Evolutionary conservation across 805 yeast species (phyloP), one percentile per base, ranked within the genome.

Genomic region (Tetrapisispora nanseiensis): DNA sequence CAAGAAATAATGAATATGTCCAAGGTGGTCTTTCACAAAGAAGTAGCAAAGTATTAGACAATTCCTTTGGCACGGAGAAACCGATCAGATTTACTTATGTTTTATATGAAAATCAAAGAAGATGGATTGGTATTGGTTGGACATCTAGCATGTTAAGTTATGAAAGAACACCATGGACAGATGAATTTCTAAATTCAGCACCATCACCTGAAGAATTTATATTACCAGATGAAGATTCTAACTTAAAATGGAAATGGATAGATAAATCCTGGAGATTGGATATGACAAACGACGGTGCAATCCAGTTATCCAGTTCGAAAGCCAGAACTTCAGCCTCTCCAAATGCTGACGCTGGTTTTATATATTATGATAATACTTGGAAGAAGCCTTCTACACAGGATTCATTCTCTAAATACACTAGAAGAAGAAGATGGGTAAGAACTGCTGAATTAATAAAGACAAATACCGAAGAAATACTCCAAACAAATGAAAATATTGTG

Each of bases 61-160:
- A 51, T 12, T 63, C 41, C 11, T 45, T 46, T 12, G 51, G 49
- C 18, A 66, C 62, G 40, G 69, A 69, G 7, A 69, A 69, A 45
- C 74, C 78, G 21, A 87, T 86, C 8, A 42, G 45, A 43, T 92
- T 89, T 62, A 89, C 97, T 4, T 90, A 86, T 62, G 97, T 86
- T 2, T 69, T 92, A 10, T 89, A 80, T 62, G 98, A 90, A 61
- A 90, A 90, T 61, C 97, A 90, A 67, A 78, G 98, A 57, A 79
- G 94, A 54, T 90, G 98, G 98, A 70, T 90, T 31, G 97, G 97
- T 12, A 85, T 90, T 52, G 98, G 98, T 11, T 90, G 98, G 98
- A 90, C 97, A 0, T 71, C 94, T 13, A 87, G 87, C 56, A 70
- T 92, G 58, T 71, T 92, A 47, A 81, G 94, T 39, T 90, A 90